Conservation (phyloP, 148 eudicot species). For the Vaccinium myrtillus region DNA sequence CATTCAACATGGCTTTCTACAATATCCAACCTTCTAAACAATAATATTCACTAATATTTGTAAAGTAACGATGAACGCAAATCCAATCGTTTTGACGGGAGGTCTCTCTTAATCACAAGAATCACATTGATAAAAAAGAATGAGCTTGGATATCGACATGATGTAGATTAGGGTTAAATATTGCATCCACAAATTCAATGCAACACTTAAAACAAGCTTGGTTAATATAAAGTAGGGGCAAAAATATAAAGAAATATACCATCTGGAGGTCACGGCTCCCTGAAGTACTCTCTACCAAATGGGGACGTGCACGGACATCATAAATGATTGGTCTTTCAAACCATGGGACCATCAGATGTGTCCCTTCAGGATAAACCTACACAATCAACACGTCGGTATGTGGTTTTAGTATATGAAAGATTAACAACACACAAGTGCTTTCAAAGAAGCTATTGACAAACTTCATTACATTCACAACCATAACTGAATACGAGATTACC, state of each 20-base stretch:
- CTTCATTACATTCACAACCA: background rate
- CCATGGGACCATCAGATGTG: constrained; percentile 91
- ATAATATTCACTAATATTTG: background rate
- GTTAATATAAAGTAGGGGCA: background rate
- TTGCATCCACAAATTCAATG: background rate
- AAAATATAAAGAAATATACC: constrained; percentile 38
- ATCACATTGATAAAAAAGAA: background rate
- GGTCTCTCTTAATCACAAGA: background rate
- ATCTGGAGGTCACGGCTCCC: constrained; percentile 99
- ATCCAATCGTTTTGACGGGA: background rate
- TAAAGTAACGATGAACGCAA: background rate
- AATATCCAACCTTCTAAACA: background rate
- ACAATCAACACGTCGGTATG: background rate
- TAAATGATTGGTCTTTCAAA: constrained; percentile 89
- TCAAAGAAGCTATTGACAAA: background rate
- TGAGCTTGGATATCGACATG: background rate
- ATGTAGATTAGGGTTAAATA: background rate
- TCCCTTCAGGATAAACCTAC: constrained; percentile 97
- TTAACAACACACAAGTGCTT: background rate
- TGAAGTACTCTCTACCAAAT: constrained; percentile 87
- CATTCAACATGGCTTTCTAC: background rate
- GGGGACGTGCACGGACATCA: constrained; percentile 95
- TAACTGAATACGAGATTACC: background rate
- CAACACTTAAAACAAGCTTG: background rate
- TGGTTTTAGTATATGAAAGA: background rate